Base-by-base conservation (phyloP, 2,329 filamentous ascomycete genomes). In the Ascochyta rabiei region DNA sequence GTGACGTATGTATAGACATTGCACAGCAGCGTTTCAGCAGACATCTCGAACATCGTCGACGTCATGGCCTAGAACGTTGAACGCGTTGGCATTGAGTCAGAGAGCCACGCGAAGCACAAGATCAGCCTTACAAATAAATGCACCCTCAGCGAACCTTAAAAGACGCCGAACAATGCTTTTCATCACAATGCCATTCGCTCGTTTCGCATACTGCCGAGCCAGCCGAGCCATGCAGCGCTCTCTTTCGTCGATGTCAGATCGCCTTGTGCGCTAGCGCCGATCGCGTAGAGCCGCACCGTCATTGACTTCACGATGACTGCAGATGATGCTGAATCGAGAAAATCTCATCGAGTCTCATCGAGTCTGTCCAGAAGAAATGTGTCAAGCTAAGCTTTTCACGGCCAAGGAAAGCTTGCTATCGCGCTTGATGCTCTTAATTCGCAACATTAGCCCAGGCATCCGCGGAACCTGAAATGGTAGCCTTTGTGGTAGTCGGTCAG, bases 261-360 rank as follows among this genome's bases (percentile, higher is more conserved):
- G 12, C 2, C 19, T 12, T n/a, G 6, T 19, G 30, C 24, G 33
- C 44, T 53, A 53, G 52, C 45, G 52, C 35, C 52, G 52, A 54
- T 54, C 45, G 44, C 40, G 40, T 45, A 34, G 52, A 54, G 52
- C 52, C 52, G 52, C 45, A 49, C 46, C 52, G 52, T 54, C 52
- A 54, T 54, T 34, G 45, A 54, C 52, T 49, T 44, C 42, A 15
- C 37, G 38, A 48, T 48, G 50, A 23, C 30, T 48, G 37, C 35
- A 24, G n/a, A 34, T 34, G 19, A 51, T 45, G 34, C 23, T 28
- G 34, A 40, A 34, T 24, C 13, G 15, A 13, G 6, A 35, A 15
- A 24, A 30, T 13, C n/a, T n/a, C n/a, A n/a, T n/a, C n/a, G n/a
- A n/a, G n/a, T n/a, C n/a, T 28, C 21, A 33, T 18, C 16, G 23